Evolutionary conservation across 1,284 basidiomycete genomes (phyloP).

Genomic region (Athelia psychrophila): DNA sequence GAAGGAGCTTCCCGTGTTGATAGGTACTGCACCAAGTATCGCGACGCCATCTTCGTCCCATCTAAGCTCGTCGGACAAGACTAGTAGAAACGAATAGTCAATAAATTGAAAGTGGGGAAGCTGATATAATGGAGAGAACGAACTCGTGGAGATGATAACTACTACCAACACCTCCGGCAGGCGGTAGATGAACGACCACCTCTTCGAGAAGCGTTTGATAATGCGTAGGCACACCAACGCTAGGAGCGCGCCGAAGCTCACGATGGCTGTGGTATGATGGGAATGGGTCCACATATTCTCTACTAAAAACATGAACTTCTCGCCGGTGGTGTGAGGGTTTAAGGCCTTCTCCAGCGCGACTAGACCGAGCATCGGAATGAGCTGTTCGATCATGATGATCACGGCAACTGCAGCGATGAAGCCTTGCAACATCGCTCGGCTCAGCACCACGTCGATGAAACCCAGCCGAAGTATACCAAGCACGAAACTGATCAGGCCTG

Average conservation of each 20-base stretch:
- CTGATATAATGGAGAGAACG: conserved; percentile 28
- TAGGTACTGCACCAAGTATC: conserved; percentile 76
- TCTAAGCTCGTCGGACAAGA: conserved; percentile 62
- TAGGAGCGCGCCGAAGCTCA: conserved; percentile 69
- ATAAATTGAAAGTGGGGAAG: not conserved
- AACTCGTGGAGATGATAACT: conserved; percentile 79
- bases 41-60: conserved; percentile 82
- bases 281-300: conserved; percentile 54
- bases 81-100: conserved; percentile 34
- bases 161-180: conserved; percentile 82
- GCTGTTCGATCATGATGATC: conserved; percentile 78
- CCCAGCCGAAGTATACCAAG: conserved; percentile 89
- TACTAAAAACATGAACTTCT: conserved; percentile 78
- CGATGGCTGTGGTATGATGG: conserved; percentile 66
- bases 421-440: conserved; percentile 82
- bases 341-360: conserved; percentile 48
- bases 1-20: conserved; percentile 57
- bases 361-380: conserved; percentile 81
- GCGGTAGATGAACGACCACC: conserved; percentile 67
- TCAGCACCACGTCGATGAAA: conserved; percentile 94
- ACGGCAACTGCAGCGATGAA: conserved; percentile 83
- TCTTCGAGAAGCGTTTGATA: conserved; percentile 52
- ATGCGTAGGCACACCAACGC: conserved; percentile 60
- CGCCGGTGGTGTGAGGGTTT: conserved; percentile 64
- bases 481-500: conserved; percentile 84